phyloP scores from a whole-genome alignment of 208 protist species.

The Trypanosoma lewisi region DNA sequence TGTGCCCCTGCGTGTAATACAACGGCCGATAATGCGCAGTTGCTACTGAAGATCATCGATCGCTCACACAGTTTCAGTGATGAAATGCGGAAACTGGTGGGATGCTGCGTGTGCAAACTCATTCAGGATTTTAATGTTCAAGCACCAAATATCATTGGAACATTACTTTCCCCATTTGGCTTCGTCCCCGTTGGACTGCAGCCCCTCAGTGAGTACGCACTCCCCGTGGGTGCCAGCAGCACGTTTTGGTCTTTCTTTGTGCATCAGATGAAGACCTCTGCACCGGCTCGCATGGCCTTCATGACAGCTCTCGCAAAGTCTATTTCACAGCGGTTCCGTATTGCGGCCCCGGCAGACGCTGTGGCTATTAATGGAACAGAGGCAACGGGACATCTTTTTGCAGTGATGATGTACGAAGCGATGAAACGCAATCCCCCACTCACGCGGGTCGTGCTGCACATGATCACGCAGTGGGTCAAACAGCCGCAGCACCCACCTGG shows the following conservation, averaged over 20 bases:
- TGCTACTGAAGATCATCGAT: slow-evolving; percentile 82
- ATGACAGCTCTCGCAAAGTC: slow-evolving; percentile 81
- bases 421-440: slow-evolving; percentile 86
- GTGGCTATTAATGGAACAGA: slow-evolving; percentile 49
- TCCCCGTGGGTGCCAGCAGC: slow-evolving; percentile 79
- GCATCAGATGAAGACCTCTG: slow-evolving; percentile 81
- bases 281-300: slow-evolving; percentile 80
- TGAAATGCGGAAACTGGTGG: slow-evolving; percentile 83
- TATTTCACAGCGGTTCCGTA: slow-evolving; percentile 78
- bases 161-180: slow-evolving; percentile 73
- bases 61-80: slow-evolving; percentile 79
- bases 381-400: slow-evolving; percentile 71
- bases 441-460: slow-evolving; percentile 77
- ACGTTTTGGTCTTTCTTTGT: slow-evolving; percentile 88
- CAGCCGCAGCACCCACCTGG: slow-evolving; percentile 67
- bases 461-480: slow-evolving; percentile 83
- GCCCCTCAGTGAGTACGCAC: slow-evolving; percentile 65
- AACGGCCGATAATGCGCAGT: slow-evolving; percentile 85
- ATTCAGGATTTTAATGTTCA: slow-evolving; percentile 92
- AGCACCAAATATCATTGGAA: slow-evolving; percentile 75
- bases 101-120: slow-evolving; percentile 86
- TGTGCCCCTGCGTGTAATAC: slow-evolving; percentile 71
- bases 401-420: slow-evolving; percentile 86
- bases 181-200: slow-evolving; percentile 70
- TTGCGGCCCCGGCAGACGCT: slow-evolving; percentile 68